Percentiles rank a stretch among this genome's conserved stretches.
phyloP scores from a whole-genome alignment of 768 basidiomycete species.

The Suillus tomentosus region DNA sequence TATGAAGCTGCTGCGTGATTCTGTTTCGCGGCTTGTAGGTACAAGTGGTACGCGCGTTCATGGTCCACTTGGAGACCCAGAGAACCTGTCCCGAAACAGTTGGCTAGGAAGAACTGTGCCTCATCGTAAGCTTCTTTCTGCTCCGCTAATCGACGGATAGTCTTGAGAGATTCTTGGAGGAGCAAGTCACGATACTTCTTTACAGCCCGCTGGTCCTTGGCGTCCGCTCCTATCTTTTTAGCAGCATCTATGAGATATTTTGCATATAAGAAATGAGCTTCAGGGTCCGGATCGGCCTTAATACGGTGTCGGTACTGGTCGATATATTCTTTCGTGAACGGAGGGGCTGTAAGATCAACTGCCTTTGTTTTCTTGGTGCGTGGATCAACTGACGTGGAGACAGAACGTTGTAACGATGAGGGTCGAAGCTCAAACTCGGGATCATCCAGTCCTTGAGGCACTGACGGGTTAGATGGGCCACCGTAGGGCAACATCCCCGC shows the following conservation, averaged over 20 bases:
- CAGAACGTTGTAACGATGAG: constrained; percentile 52
- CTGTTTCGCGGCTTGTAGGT: constrained; percentile 95
- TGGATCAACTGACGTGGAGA: constrained; percentile 53
- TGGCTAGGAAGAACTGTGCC: constrained; percentile 98
- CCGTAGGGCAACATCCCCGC: constrained; percentile 20
- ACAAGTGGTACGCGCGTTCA: constrained; percentile 96
- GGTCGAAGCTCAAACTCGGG: constrained; percentile 62
- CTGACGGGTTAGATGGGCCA: constrained; percentile 22
- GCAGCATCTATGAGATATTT: constrained; percentile 99
- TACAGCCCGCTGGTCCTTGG: constrained; percentile 78
- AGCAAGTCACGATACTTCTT: constrained; percentile 90
- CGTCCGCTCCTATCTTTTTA: constrained; percentile 77
- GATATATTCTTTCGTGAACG: constrained; percentile 94
- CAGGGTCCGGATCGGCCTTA: constrained; percentile 97
- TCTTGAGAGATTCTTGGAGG: constrained; percentile 87
- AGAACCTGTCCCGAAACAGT: constrained; percentile 93
- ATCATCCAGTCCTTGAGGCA: constrained; percentile 36
- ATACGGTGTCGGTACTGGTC: constrained; percentile 97
- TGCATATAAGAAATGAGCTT: constrained; percentile 96
- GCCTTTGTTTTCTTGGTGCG: constrained; percentile 76
- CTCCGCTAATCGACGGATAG: constrained; percentile 89
- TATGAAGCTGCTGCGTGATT: constrained; percentile 95
- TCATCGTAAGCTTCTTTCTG: constrained; percentile 92
- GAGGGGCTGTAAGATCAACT: constrained; percentile 78
- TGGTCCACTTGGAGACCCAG: constrained; percentile 97